Percentiles rank a stretch among this genome's conserved stretches.
These are phyloP conservation scores for Tolypocladium ophioglossoides DNA, from an alignment of 2,329 filamentous ascomycete species.

Conservation along the genomic window DNA sequence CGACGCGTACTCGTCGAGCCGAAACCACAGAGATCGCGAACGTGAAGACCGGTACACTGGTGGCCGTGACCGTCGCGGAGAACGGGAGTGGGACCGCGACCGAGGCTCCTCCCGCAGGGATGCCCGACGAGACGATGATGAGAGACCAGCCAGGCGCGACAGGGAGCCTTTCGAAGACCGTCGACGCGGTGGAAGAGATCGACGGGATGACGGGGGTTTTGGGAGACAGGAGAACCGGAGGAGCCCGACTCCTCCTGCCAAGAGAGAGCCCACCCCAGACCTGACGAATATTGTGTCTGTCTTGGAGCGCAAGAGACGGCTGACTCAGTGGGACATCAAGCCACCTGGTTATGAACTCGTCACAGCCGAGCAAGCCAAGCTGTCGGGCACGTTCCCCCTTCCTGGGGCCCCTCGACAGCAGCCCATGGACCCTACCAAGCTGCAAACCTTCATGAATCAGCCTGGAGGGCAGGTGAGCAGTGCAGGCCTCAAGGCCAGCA, in stretches of 20 bases:
- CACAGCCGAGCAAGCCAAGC: slow-evolving; percentile 94
- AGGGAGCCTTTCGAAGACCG: slow-evolving; percentile 44
- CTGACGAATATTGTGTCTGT: slow-evolving; percentile 78
- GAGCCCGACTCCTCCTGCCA: slow-evolving; percentile 73
- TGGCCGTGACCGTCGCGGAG: slow-evolving; percentile 54
- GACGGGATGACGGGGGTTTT: slow-evolving; percentile 25
- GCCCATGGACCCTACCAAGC: slow-evolving; percentile 84
- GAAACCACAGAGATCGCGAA: slow-evolving; percentile 85
- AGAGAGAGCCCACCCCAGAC: slow-evolving; percentile 92
- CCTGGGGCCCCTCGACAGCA: slow-evolving; percentile 92
- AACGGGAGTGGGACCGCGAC: slow-evolving; percentile 71
- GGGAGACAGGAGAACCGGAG: slow-evolving; percentile 47
- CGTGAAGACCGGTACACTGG: slow-evolving; percentile 78
- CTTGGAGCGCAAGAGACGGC: slow-evolving; percentile 73
- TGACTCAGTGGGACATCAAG: slow-evolving; percentile 99
- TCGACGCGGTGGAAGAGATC: slow-evolving; percentile 37
- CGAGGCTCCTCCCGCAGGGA: slow-evolving; percentile 51
- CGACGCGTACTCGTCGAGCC: slow-evolving; percentile 86
- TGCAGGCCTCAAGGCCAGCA: slow-evolving; percentile 80
- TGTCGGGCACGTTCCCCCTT: slow-evolving; percentile 97
- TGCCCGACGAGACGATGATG: slow-evolving; percentile 55
- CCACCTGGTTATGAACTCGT: slow-evolving; percentile 97
- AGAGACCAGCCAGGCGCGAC: slow-evolving; percentile 43
- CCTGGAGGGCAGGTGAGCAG: slow-evolving; percentile 61
- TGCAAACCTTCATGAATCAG: slow-evolving; percentile 93